Conservation (phyloP, 305 asterid species). For the Coffea humblotiana region DNA sequence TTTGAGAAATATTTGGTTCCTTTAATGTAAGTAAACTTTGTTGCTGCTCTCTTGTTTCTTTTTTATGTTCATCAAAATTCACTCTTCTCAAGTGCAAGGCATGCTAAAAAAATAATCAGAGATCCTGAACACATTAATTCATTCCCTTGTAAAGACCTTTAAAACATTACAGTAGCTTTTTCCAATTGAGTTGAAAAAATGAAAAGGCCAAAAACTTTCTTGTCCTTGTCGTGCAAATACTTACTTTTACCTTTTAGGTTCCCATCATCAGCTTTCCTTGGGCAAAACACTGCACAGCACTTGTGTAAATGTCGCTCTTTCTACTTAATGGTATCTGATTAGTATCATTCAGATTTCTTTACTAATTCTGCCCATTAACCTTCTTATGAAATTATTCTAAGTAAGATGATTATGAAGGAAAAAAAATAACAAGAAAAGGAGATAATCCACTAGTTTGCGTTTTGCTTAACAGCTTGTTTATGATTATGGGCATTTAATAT, state of each 20-base stretch:
- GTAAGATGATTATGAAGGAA: too few species aligned
- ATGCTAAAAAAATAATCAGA: neutral
- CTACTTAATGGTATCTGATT: neutral
- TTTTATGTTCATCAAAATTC: neutral
- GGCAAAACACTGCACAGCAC: neutral
- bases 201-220: too few species aligned
- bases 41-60: neutral
- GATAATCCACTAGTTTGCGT: too few species aligned
- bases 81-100: neutral
- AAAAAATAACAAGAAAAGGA: too few species aligned
- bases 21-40: conserved; percentile 10
- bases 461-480: too few species aligned
- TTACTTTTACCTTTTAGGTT: neutral
- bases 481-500: too few species aligned
- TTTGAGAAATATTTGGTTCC: neutral
- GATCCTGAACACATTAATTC: neutral
- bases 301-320: neutral
- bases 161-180: neutral
- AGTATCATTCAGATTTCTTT: too few species aligned
- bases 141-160: neutral
- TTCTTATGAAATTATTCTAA: too few species aligned
- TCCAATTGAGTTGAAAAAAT: neutral
- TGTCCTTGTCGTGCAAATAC: neutral
- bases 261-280: neutral
- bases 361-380: too few species aligned